Evolutionary conservation across 768 basidiomycete species (phyloP), one percentile per base, ranked within the genome.

Genomic region (Tylopilus sp.): DNA sequence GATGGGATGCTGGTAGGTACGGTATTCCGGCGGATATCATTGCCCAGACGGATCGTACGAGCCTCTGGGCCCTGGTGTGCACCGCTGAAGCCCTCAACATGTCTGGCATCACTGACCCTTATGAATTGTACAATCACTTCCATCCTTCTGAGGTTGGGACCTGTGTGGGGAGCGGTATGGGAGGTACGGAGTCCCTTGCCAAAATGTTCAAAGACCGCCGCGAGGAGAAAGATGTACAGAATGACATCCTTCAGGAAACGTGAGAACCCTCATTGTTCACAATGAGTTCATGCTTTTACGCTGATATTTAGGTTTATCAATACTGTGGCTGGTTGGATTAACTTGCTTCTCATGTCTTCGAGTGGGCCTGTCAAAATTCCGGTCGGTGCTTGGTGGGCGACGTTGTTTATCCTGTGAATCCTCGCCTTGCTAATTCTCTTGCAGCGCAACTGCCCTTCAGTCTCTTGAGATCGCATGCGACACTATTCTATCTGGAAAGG

Each of bases 121-220:
- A 98, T 66, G 97, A 98, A 69, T 75, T 99, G 2, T 99, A 98
- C 78, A 85, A 98, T 71, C 80, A 95, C 65, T 80, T 99, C 62
- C 97, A 99, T 69, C 95, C 97, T 2, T 91, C 93, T 3, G 94
- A 98, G 63, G 88, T 98, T 53, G 97, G 97, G 52, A 91, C 94
- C 3, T 83, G 86, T 50, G 74, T 99, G 53, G 97, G 97, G 50
- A 93, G 91, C 62, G 97, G 97, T 59, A 98, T 99, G 95, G 97
- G 97, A 61, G 97, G 97, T 63, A 83, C 91, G 57, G 82, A 85
- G 52, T 90, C 88, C 64, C 77, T 98, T 73, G 79, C 86, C 46
- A 86, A 90, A 72, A 99, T 99, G 97, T 99, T 99, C 81, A 97
- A 92, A 71, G 97, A 99, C 67, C 88, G 97, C 56, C 88, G 94